Percentiles rank a stretch among this genome's conserved stretches.
Evolutionary conservation across 257 asterid genomes (phyloP).

Genomic region (Solanum rostratum): DNA sequence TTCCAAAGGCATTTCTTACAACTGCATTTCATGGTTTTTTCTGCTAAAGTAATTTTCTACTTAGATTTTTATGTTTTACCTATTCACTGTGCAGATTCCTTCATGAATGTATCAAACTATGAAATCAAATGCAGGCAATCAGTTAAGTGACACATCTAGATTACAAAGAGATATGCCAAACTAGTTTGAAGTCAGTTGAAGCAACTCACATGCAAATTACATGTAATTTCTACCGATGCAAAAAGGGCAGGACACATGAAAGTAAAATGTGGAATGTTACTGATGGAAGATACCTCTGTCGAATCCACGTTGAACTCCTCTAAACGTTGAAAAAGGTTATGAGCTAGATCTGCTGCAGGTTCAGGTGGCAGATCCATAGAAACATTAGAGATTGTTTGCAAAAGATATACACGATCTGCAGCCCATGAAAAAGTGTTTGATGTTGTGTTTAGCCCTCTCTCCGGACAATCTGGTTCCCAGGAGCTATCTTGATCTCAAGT

Average conservation of each 20-base stretch:
- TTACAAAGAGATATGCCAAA: not conserved
- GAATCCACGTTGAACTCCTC: constrained; percentile 84
- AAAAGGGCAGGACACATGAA: not conserved
- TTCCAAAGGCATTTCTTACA: not conserved
- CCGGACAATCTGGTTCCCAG: constrained; percentile 7
- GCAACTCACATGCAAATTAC: not conserved
- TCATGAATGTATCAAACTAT: constrained; percentile 65
- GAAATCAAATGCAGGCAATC: not conserved
- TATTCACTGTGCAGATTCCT: constrained; percentile 95
- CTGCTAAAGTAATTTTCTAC: constrained; percentile 15
- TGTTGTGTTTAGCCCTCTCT: constrained; percentile 34
- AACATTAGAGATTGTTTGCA: constrained; percentile 86
- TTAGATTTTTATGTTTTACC: constrained; percentile 36
- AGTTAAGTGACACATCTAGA: not conserved
- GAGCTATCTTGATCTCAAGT: constrained; percentile 31
- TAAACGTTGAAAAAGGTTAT: constrained; percentile 61
- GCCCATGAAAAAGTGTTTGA: constrained; percentile 71
- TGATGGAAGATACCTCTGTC: constrained; percentile 59
- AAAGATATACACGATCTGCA: constrained; percentile 74
- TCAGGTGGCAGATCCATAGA: constrained; percentile 71
- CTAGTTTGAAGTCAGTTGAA: not conserved
- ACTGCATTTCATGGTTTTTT: not conserved
- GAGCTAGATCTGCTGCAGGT: constrained; percentile 90
- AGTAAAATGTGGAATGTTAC: not conserved
- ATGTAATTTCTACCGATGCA: not conserved